These are phyloP conservation scores for Scortechinia acanthostroma DNA, from an alignment of 2,329 filamentous ascomycete genomes.

Conservation along the genomic window DNA sequence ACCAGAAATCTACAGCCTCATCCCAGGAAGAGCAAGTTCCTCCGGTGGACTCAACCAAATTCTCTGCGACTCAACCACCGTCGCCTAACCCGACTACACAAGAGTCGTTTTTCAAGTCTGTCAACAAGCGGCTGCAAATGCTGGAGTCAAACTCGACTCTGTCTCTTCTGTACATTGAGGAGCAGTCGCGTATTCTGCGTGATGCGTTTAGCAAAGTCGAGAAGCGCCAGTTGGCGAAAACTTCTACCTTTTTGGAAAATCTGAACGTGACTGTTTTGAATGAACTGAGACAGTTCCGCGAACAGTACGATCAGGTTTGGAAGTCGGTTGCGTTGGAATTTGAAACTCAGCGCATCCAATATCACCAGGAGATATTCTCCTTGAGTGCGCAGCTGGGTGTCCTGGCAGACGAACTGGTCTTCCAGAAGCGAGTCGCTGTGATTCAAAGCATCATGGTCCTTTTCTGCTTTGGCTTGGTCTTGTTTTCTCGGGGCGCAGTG, in stretches of 20 bases:
- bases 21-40: background rate
- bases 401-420: conserved; percentile 46
- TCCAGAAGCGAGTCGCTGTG: conserved; percentile 52
- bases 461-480: conserved; percentile 51
- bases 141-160: conserved; percentile 62
- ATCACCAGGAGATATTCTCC: conserved; percentile 51
- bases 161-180: conserved; percentile 64
- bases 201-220: conserved; percentile 64
- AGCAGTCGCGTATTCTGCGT: conserved; percentile 62
- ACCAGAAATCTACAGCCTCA: background rate
- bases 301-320: conserved; percentile 64
- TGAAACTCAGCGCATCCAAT: conserved; percentile 53
- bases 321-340: conserved; percentile 64
- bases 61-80: conserved; percentile 9
- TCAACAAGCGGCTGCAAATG: conserved; percentile 61
- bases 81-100: conserved; percentile 53
- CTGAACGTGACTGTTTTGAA: conserved; percentile 55
- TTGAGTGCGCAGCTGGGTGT: conserved; percentile 51
- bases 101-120: conserved; percentile 67
- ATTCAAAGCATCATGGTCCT: conserved; percentile 61
- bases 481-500: conserved; percentile 29
- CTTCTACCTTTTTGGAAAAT: conserved; percentile 51
- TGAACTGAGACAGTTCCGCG: conserved; percentile 49
- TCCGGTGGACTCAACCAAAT: conserved; percentile 6
- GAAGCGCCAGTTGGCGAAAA: conserved; percentile 56